A percentile compares a stretch with the other conserved stretches of the same genome.
phyloP scores from a whole-genome alignment of 1,139 yeast species.

The Suhomyces chickasaworum region DNA sequence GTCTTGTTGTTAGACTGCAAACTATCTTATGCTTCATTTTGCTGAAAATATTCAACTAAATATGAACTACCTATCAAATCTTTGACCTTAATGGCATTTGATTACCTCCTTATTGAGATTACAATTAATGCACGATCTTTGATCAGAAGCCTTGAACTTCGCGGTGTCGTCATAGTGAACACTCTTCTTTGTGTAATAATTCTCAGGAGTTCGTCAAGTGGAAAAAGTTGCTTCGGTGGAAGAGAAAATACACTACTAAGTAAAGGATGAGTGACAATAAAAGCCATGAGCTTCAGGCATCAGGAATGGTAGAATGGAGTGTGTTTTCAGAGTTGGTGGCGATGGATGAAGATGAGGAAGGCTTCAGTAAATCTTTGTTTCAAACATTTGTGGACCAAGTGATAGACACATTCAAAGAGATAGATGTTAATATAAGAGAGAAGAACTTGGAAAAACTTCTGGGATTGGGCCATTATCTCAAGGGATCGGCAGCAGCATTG shows the following conservation, averaged over 20 bases:
- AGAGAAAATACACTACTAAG: conserved; percentile 6
- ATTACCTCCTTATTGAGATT: not conserved
- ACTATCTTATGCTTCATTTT: too few species aligned
- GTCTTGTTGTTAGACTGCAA: too few species aligned
- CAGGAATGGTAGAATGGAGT: conserved; percentile 82
- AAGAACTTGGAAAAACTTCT: conserved; percentile 64
- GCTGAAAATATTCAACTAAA: too few species aligned
- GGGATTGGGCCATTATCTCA: conserved; percentile 84
- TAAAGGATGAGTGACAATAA: conserved; percentile 37
- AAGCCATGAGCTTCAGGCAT: conserved; percentile 41
- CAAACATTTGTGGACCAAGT: conserved; percentile 90
- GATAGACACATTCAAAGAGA: conserved; percentile 70
- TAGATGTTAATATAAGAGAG: conserved; percentile 55
- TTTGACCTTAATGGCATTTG: not conserved
- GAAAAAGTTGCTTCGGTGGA: conserved; percentile 16
- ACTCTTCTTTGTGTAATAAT: conserved; percentile 10
- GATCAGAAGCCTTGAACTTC: conserved; percentile 4
- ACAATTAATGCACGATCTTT: not conserved
- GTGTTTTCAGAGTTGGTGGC: conserved; percentile 85
- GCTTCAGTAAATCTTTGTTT: conserved; percentile 75
- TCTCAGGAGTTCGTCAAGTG: conserved; percentile 15
- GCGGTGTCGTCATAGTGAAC: conserved; percentile 5
- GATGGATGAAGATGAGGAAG: conserved; percentile 94
- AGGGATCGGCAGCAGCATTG: conserved; percentile 94
- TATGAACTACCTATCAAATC: too few species aligned